These are phyloP conservation scores for Ogataea glucozyma DNA, from an alignment of 805 yeast genomes.

Conservation along the genomic window DNA sequence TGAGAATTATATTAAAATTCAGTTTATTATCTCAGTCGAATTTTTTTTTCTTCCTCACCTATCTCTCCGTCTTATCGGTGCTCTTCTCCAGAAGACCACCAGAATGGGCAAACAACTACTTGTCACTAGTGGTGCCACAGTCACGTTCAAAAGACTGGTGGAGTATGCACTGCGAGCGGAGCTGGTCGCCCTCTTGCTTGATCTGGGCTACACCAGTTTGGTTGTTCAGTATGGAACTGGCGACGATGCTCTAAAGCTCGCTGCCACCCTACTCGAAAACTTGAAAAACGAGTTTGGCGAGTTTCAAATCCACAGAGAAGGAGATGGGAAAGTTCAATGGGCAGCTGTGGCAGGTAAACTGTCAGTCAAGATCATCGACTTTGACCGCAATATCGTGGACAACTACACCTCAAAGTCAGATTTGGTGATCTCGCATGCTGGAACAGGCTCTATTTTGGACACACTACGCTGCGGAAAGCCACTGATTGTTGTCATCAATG, in stretches of 20 bases:
- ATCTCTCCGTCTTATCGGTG: not conserved
- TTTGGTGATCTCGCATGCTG: slow-evolving; percentile 83
- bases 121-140: slow-evolving; percentile 91
- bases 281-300: not conserved
- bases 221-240: slow-evolving; percentile 60
- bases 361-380: slow-evolving; percentile 46
- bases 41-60: not conserved
- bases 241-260: slow-evolving; percentile 13
- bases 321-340: not conserved
- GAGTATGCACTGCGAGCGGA: slow-evolving; percentile 37
- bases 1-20: no score
- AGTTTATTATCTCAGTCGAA: no score
- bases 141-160: slow-evolving; percentile 67
- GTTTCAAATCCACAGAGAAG: not conserved
- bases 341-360: slow-evolving; percentile 14
- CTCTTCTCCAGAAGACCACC: not conserved
- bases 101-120: slow-evolving; percentile 35
- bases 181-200: slow-evolving; percentile 40
- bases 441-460: slow-evolving; percentile 90
- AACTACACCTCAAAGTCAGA: slow-evolving; percentile 47
- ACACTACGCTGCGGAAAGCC: slow-evolving; percentile 56
- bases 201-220: slow-evolving; percentile 41
- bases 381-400: slow-evolving; percentile 42
- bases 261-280: slow-evolving; percentile 10
- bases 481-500: slow-evolving; percentile 71